phyloP scores from a whole-genome alignment of 768 basidiomycete genomes.

The Termitomyces bulborhizus region DNA sequence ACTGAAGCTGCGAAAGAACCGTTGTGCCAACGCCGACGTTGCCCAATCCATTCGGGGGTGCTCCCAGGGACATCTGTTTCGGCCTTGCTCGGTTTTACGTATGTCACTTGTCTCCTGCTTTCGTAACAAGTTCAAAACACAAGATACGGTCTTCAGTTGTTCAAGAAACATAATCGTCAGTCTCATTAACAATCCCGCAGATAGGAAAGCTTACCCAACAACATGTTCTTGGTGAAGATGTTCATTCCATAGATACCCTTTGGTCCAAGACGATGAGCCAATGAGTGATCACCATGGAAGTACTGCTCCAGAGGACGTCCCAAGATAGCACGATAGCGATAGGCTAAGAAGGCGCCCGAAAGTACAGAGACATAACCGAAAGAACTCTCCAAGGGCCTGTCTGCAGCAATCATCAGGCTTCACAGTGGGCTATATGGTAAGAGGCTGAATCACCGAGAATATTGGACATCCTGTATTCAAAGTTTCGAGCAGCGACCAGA shows the following conservation, averaged over 20 bases:
- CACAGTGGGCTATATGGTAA: background rate
- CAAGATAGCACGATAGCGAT: constrained; percentile 88
- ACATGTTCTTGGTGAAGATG: constrained; percentile 91
- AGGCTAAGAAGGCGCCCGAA: constrained; percentile 96
- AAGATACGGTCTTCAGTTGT: constrained; percentile 91
- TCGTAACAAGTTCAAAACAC: constrained; percentile 95
- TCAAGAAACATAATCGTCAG: background rate
- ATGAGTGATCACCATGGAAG: constrained; percentile 82
- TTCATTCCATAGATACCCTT: constrained; percentile 97
- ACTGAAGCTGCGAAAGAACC: constrained; percentile 93
- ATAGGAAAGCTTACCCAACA: constrained; percentile 27
- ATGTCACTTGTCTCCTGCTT: constrained; percentile 73
- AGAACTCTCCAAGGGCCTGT: constrained; percentile 91
- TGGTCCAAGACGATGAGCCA: constrained; percentile 85
- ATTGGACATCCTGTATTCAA: constrained; percentile 98
- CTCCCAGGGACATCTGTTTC: constrained; percentile 95
- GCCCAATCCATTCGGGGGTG: constrained; percentile 90
- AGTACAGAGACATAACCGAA: constrained; percentile 95
- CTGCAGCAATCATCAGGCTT: constrained; percentile 24
- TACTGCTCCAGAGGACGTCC: constrained; percentile 84
- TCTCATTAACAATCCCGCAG: background rate
- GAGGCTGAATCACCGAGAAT: constrained; percentile 57
- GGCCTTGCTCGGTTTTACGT: constrained; percentile 92
- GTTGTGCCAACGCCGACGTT: constrained; percentile 94
- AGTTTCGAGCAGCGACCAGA: constrained; percentile 91